Evolutionary conservation across 768 basidiomycete species (phyloP).

Genomic region (Mycena albidolilacea): DNA sequence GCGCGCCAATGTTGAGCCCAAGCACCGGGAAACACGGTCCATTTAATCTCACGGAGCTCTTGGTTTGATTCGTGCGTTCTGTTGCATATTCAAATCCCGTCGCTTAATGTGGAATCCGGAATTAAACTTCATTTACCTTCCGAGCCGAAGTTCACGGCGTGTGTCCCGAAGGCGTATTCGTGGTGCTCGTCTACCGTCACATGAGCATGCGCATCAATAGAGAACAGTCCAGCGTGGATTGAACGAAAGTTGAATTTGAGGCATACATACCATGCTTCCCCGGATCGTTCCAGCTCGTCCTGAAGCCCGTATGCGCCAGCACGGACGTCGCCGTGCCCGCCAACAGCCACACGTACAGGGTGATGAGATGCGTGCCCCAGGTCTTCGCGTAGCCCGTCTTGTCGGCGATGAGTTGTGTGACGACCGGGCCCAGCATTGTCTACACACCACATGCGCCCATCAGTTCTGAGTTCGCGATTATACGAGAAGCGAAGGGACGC

Average conservation of each 20-base stretch:
- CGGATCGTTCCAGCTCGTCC: slow-evolving; percentile 34
- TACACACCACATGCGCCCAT: background rate
- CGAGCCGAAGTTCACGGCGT: slow-evolving; percentile 29
- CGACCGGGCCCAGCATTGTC: slow-evolving; percentile 18
- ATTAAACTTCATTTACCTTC: background rate
- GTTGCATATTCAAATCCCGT: too few relatives aligned
- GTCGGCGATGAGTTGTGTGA: slow-evolving; percentile 29
- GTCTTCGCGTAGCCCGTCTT: background rate
- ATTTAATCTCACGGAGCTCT: too few relatives aligned
- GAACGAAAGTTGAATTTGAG: too few relatives aligned
- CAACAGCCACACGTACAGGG: slow-evolving; percentile 26
- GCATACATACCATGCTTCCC: slow-evolving; percentile 19
- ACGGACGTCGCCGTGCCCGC: slow-evolving; percentile 31
- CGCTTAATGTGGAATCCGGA: too few relatives aligned
- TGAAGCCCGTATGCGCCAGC: slow-evolving; percentile 28
- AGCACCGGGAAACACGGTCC: too few relatives aligned
- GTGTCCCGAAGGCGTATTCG: slow-evolving; percentile 21
- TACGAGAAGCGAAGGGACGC: background rate
- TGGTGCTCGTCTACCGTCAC: slow-evolving; percentile 23
- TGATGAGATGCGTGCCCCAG: slow-evolving; percentile 31
- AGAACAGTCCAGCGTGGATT: too few relatives aligned
- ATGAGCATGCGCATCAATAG: background rate
- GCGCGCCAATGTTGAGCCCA: too few relatives aligned
- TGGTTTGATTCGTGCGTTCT: too few relatives aligned
- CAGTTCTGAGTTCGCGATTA: too few relatives aligned